phyloP scores from a whole-genome alignment of 352 stramenopile species.

The Pythium periplocum region DNA sequence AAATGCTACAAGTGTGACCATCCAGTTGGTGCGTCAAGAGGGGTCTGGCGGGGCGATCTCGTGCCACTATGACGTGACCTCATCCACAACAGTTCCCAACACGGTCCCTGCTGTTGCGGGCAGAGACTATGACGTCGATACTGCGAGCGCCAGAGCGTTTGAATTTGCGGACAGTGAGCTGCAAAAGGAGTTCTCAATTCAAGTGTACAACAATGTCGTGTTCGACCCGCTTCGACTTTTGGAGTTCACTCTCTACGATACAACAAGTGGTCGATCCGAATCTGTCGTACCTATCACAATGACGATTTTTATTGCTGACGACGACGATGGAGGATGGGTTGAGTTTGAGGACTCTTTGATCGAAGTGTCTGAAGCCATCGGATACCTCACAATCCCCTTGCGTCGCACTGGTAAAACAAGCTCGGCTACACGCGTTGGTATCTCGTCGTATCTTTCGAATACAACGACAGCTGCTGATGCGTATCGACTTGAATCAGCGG shows the following conservation, averaged over 20 bases:
- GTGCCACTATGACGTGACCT: constrained; percentile 27
- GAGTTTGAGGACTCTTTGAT: constrained; percentile 25
- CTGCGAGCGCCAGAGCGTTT: constrained; percentile 14
- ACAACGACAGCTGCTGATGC: constrained; percentile 23
- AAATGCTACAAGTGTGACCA: constrained; percentile 24
- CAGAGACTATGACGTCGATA: constrained; percentile 28
- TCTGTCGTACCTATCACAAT: constrained; percentile 11
- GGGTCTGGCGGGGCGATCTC: constrained; percentile 37
- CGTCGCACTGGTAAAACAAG: constrained; percentile 29
- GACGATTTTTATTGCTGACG: constrained; percentile 38
- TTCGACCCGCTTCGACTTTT: constrained; percentile 28
- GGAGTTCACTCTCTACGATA: constrained; percentile 30
- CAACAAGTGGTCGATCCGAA: constrained; percentile 30
- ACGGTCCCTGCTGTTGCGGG: constrained; percentile 11
- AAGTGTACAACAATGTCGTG: constrained; percentile 33
- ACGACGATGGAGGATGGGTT: constrained; percentile 49
- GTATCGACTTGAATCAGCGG: constrained; percentile 20
- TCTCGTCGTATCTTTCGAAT: constrained; percentile 13
- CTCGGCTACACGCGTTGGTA: constrained; percentile 19
- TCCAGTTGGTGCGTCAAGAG: constrained; percentile 40
- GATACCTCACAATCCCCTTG: constrained; percentile 22
- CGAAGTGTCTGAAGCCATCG: constrained; percentile 22
- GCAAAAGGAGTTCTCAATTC: constrained; percentile 28
- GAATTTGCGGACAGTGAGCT: constrained; percentile 32
- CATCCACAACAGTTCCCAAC: background rate